A percentile compares a stretch with the other conserved stretches of the same genome.
Evolutionary conservation across 805 yeast species (phyloP).

Genomic region (Saccharomycopsis fodiens): DNA sequence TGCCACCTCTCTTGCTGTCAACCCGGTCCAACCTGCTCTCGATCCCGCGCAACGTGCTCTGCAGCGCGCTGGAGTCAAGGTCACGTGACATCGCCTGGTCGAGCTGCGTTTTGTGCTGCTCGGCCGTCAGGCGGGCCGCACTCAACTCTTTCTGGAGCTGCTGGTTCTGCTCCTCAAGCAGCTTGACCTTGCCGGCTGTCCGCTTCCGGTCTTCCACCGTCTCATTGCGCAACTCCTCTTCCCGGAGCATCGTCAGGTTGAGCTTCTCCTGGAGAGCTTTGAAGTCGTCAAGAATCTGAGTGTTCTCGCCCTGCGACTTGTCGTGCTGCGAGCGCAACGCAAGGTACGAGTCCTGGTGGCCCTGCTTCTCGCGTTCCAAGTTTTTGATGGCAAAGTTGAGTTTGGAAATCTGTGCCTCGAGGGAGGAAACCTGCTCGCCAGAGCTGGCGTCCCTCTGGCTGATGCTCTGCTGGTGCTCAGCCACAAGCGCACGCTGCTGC

Average conservation of each 20-base stretch:
- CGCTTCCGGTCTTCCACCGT: slow-evolving; percentile 14
- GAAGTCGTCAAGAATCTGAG: slow-evolving; percentile 17
- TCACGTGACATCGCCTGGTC: slow-evolving; percentile 6
- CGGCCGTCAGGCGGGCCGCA: slow-evolving; percentile 7
- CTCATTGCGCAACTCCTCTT: slow-evolving; percentile 13
- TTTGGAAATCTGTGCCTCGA: slow-evolving; percentile 12
- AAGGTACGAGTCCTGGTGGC: slow-evolving; percentile 10
- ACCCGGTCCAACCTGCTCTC: slow-evolving; percentile 11
- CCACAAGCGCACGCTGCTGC: neutral
- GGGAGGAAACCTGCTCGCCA: neutral
- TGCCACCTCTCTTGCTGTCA: slow-evolving; percentile 3
- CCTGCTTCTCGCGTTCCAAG: slow-evolving; percentile 15
- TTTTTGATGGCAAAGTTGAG: slow-evolving; percentile 14
- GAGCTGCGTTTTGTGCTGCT: slow-evolving; percentile 5
- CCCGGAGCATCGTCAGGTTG: slow-evolving; percentile 11
- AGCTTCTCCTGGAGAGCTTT: slow-evolving; percentile 19
- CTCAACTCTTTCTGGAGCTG: slow-evolving; percentile 10
- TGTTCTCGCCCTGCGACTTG: slow-evolving; percentile 13
- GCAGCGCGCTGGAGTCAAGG: slow-evolving; percentile 5
- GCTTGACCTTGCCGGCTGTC: slow-evolving; percentile 1
- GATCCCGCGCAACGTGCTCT: slow-evolving; percentile 8
- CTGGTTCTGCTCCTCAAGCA: slow-evolving; percentile 11
- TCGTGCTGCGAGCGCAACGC: slow-evolving; percentile 12
- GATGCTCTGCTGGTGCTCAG: slow-evolving; percentile 5
- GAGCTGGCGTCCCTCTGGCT: neutral